Percentiles rank a stretch among this genome's conserved stretches.
These are phyloP conservation scores for Furcasterigmium furcatum DNA, from an alignment of 2,329 filamentous ascomycete genomes.

Conservation along the genomic window DNA sequence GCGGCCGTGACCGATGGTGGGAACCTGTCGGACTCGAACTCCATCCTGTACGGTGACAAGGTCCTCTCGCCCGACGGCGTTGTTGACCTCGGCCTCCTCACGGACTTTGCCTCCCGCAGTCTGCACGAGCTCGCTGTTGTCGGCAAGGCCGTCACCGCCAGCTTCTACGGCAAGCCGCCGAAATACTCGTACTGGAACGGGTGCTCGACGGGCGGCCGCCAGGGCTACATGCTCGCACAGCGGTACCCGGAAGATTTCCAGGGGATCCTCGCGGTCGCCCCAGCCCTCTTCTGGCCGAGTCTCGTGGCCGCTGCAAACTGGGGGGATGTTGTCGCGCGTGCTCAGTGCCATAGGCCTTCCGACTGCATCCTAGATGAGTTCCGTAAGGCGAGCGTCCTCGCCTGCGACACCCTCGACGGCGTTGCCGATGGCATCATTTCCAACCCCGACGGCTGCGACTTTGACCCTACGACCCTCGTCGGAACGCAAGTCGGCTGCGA, in stretches of 20 bases:
- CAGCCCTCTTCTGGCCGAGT: constrained; percentile 28
- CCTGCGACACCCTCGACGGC: constrained; percentile 11
- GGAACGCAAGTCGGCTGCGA: neutral
- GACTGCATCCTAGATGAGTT: constrained; percentile 37
- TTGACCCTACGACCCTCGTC: constrained; percentile 3
- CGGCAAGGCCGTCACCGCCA: constrained; percentile 42
- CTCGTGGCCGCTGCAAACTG: constrained; percentile 3
- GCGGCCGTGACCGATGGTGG: constrained; percentile 19
- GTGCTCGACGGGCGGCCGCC: constrained; percentile 53
- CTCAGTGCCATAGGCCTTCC: constrained; percentile 15
- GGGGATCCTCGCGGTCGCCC: constrained; percentile 45
- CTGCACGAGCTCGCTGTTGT: constrained; percentile 44
- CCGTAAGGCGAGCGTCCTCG: constrained; percentile 17
- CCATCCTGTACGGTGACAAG: constrained; percentile 15
- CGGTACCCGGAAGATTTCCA: constrained; percentile 50
- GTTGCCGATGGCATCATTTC: constrained; percentile 9
- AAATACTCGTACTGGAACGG: constrained; percentile 47
- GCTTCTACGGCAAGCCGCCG: constrained; percentile 42
- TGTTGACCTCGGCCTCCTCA: constrained; percentile 21
- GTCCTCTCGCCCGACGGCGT: constrained; percentile 22
- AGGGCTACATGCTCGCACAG: constrained; percentile 50
- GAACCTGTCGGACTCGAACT: constrained; percentile 9
- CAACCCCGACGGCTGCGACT: constrained; percentile 7
- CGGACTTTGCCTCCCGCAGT: constrained; percentile 28
- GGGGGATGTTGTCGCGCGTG: constrained; percentile 21